Percentiles rank a stretch among this genome's conserved stretches.
Conservation (phyloP, 1,284 basidiomycete species). For the Malassezia pachydermatis region DNA sequence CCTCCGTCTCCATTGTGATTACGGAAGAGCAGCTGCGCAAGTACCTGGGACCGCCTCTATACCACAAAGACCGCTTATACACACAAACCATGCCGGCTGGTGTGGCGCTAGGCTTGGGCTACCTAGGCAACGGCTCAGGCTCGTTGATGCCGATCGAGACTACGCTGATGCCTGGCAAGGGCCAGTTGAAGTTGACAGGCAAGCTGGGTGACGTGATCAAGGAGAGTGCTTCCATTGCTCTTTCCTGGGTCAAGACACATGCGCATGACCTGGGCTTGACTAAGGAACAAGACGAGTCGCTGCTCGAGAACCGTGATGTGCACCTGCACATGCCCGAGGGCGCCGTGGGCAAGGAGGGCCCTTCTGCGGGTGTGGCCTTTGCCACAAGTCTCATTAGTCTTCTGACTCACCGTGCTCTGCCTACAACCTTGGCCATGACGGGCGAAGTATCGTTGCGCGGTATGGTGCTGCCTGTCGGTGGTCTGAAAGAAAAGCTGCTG, state of each 20-base stretch:
- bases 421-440: slow-evolving; percentile 45
- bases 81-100: slow-evolving; percentile 68
- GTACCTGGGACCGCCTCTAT: slow-evolving; percentile 89
- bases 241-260: slow-evolving; percentile 85
- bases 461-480: slow-evolving; percentile 46
- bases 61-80: slow-evolving; percentile 91
- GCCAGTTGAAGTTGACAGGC: slow-evolving; percentile 70
- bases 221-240: slow-evolving; percentile 84
- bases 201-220: slow-evolving; percentile 96
- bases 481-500: slow-evolving; percentile 46
- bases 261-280: slow-evolving; percentile 73
- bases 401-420: slow-evolving; percentile 51
- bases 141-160: slow-evolving; percentile 90
- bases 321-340: slow-evolving; percentile 54
- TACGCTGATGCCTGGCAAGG: slow-evolving; percentile 44
- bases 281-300: slow-evolving; percentile 59
- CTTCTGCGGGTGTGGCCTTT: slow-evolving; percentile 88
- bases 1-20: slow-evolving; percentile 67
- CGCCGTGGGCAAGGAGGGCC: slow-evolving; percentile 93
- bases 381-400: slow-evolving; percentile 80
- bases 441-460: slow-evolving; percentile 46
- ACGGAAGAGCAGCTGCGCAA: slow-evolving; percentile 80
- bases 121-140: slow-evolving; percentile 88
- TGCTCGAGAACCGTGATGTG: slow-evolving; percentile 60
- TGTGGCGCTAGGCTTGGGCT: slow-evolving; percentile 86